Evolutionary conservation across 108 stramenopile genomes (phyloP).

Genomic region (Aurantiochytrium sp.): DNA sequence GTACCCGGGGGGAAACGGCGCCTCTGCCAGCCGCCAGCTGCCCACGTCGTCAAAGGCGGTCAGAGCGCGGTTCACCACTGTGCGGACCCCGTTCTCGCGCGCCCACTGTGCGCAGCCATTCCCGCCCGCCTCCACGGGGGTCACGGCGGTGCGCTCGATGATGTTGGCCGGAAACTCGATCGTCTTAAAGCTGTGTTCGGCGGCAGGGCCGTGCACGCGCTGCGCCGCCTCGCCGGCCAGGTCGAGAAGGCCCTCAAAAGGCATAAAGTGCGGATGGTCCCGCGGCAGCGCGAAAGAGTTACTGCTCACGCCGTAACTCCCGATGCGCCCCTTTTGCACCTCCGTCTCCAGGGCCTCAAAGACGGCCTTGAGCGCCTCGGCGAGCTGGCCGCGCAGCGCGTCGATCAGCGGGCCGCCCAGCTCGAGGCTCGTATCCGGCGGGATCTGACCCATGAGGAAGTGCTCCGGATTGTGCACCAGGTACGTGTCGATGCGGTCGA

Average conservation of each 20-base stretch:
- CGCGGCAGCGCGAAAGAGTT: slow-evolving; percentile 7
- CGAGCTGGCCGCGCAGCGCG: neutral
- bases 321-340: neutral
- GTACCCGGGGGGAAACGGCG: neutral
- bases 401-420: neutral
- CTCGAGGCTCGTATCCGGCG: neutral
- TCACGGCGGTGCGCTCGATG: slow-evolving; percentile 9
- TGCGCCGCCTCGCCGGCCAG: neutral
- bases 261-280: slow-evolving; percentile 17
- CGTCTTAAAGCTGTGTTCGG: neutral
- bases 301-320: neutral
- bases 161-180: slow-evolving; percentile 24
- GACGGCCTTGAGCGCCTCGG: no score
- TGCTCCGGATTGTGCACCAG: slow-evolving; percentile 29
- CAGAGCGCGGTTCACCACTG: neutral
- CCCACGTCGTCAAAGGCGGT: neutral
- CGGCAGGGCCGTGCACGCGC: neutral
- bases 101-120: slow-evolving; percentile 26
- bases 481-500: neutral
- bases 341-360: slow-evolving; percentile 18
- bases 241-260: neutral
- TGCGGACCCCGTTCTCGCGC: neutral
- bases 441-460: neutral
- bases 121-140: neutral
- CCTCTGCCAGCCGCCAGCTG: slow-evolving; percentile 12